phyloP scores from a whole-genome alignment of 192 early-diverging fungal genomes.

The Dissophora ornata region DNA sequence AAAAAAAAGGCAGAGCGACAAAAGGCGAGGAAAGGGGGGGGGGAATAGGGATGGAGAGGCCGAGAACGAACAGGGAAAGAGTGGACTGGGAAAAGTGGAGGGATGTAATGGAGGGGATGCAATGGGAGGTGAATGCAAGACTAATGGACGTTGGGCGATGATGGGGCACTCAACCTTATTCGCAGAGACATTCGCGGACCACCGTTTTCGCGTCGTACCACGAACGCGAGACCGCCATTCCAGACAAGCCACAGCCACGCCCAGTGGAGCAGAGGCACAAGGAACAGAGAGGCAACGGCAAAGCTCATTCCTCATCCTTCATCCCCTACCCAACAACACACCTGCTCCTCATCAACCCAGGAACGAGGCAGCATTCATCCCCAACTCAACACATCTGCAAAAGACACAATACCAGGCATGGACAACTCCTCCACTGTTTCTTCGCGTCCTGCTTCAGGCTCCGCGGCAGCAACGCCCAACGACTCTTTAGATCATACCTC shows the following conservation, averaged over 20 bases:
- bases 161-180: not conserved
- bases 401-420: not conserved
- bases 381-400: not conserved
- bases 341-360: not conserved
- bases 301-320: too few relatives aligned
- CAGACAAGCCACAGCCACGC: conserved; percentile 8
- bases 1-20: not conserved
- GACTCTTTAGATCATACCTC: not conserved
- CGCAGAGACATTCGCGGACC: too few relatives aligned
- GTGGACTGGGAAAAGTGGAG: not conserved
- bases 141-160: too few relatives aligned
- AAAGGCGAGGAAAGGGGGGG: not conserved
- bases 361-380: not conserved
- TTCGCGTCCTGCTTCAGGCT: not conserved
- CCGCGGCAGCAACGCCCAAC: not conserved
- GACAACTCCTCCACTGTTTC: not conserved
- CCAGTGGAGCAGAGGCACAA: not conserved
- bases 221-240: too few relatives aligned
- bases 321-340: not conserved
- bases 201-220: too few relatives aligned
- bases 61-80: conserved; percentile 7
- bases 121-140: not conserved
- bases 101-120: not conserved
- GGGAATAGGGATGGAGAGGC: not conserved
- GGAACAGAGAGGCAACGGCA: too few relatives aligned